Conservation (phyloP, 2,329 filamentous ascomycete genomes). For the Arthrobotrys sphaeroides region DNA sequence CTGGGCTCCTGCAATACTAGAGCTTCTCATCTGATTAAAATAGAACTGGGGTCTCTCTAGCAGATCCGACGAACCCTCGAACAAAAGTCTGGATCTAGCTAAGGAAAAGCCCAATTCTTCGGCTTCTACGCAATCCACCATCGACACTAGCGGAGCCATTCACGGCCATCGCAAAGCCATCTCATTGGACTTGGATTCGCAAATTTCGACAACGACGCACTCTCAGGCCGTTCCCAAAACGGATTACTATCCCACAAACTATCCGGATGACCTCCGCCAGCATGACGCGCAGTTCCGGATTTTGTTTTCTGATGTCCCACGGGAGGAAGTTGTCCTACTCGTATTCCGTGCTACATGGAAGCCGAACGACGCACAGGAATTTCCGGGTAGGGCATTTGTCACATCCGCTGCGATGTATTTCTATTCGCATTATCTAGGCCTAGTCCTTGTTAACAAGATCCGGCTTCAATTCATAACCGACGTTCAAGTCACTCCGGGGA, state of each 20-base stretch:
- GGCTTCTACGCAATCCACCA: conserved; percentile 57
- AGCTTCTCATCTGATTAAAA: background rate
- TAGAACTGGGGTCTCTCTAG: conserved; percentile 47
- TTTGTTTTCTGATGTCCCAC: conserved; percentile 81
- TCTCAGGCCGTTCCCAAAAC: background rate
- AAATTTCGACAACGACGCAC: conserved; percentile 53
- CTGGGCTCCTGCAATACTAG: background rate
- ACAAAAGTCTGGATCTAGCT: background rate
- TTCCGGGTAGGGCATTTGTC: conserved; percentile 86
- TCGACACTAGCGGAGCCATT: conserved; percentile 55
- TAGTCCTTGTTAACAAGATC: conserved; percentile 83
- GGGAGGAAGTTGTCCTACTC: conserved; percentile 69
- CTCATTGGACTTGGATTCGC: conserved; percentile 65
- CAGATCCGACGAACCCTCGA: background rate
- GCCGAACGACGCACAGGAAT: conserved; percentile 77
- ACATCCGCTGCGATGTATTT: conserved; percentile 91
- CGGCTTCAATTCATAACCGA: conserved; percentile 81
- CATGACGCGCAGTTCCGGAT: conserved; percentile 95
- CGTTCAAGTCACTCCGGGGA: conserved; percentile 86
- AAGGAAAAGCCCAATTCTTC: conserved; percentile 53
- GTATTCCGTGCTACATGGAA: conserved; percentile 95
- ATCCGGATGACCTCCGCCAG: conserved; percentile 80
- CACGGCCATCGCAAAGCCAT: conserved; percentile 67
- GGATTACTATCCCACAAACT: conserved; percentile 72
- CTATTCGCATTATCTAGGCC: conserved; percentile 91